A percentile compares a stretch with the other conserved stretches of the same genome.
These are phyloP conservation scores for Trichoderma semiorbis DNA, from an alignment of 2,329 filamentous ascomycete genomes.

Conservation along the genomic window DNA sequence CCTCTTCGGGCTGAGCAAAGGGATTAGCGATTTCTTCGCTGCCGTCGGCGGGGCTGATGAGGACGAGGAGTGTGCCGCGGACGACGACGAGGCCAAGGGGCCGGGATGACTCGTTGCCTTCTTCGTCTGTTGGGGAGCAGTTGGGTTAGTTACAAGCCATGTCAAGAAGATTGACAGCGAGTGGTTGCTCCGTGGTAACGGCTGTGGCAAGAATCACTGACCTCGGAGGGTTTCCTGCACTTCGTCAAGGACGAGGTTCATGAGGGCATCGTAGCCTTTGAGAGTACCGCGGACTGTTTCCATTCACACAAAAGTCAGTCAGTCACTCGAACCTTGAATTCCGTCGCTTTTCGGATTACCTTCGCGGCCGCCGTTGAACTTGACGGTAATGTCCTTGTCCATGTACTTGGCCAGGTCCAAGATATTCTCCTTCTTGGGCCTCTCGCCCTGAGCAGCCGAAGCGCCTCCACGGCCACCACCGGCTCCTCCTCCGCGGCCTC, in stretches of 20 bases:
- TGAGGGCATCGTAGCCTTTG: conserved; percentile 94
- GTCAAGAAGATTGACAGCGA: neutral
- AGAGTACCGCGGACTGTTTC: conserved; percentile 74
- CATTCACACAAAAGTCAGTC: neutral
- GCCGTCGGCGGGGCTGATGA: conserved; percentile 89
- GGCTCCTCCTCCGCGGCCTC: conserved; percentile 44
- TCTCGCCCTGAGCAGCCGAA: conserved; percentile 57
- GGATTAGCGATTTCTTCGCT: conserved; percentile 96
- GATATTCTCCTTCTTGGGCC: conserved; percentile 98
- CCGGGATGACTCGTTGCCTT: conserved; percentile 81
- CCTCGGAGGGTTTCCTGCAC: conserved; percentile 87
- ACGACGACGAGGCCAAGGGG: conserved; percentile 84
- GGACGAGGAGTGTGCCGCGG: conserved; percentile 84
- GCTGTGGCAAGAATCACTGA: conserved; percentile 33
- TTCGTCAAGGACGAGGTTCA: conserved; percentile 96
- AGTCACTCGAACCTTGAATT: neutral
- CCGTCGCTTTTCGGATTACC: conserved; percentile 46
- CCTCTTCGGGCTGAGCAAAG: conserved; percentile 73
- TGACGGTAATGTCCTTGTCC: conserved; percentile 93
- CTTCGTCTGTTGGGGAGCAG: conserved; percentile 69
- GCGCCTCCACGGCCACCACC: conserved; percentile 44
- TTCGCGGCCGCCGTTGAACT: conserved; percentile 93
- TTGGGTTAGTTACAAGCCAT: neutral
- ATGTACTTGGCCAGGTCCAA: conserved; percentile 93
- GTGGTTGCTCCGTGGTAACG: neutral